Conservation (phyloP, 192 early-diverging fungal species). For the Linnemannia elongata region DNA sequence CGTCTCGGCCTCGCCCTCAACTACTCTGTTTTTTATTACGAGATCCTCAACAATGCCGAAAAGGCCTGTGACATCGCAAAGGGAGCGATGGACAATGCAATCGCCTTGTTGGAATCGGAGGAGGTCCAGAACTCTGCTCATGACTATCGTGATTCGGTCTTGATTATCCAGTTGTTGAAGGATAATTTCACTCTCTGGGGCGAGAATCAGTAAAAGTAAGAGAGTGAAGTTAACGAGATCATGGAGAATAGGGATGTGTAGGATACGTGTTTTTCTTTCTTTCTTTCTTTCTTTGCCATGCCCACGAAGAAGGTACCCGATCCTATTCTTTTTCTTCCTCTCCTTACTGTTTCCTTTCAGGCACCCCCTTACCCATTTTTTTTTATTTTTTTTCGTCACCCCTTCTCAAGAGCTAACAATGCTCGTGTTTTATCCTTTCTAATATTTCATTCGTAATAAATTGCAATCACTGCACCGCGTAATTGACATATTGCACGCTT, state of each 20-base stretch:
- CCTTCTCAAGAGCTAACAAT: neutral
- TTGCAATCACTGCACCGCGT: no score
- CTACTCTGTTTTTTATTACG: conserved; percentile 99
- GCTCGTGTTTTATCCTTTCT: no score
- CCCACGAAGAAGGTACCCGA: neutral
- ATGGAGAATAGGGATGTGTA: neutral
- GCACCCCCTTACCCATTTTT: neutral
- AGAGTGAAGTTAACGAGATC: neutral
- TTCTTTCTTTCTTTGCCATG: neutral
- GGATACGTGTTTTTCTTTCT: neutral
- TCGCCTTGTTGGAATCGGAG: conserved; percentile 64
- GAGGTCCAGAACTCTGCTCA: conserved; percentile 95
- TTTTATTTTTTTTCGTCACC: neutral
- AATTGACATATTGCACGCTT: no score
- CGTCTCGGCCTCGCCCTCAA: conserved; percentile 97
- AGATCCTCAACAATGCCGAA: conserved; percentile 96
- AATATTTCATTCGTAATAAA: no score
- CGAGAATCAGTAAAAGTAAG: conserved; percentile 33
- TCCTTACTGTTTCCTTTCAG: no score
- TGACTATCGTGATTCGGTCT: conserved; percentile 97
- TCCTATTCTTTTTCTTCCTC: neutral
- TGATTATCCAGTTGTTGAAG: conserved; percentile 98
- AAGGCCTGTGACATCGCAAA: conserved; percentile 93
- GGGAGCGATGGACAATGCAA: conserved; percentile 96
- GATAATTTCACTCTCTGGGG: conserved; percentile 98